These are phyloP conservation scores for Yamadazyma sp. DNA, from an alignment of 1,139 yeast species.

Conservation along the genomic window DNA sequence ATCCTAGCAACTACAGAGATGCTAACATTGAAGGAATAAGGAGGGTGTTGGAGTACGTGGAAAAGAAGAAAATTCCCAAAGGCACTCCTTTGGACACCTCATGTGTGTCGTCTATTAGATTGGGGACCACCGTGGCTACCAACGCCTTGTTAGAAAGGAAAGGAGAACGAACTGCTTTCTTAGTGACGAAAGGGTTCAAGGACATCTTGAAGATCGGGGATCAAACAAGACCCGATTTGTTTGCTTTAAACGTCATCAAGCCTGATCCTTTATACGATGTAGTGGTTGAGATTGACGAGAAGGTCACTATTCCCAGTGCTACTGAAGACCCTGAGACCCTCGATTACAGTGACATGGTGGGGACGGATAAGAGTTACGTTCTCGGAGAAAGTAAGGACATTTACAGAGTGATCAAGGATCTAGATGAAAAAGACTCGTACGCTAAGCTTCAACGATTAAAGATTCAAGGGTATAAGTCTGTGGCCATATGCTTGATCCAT, in stretches of 20 bases:
- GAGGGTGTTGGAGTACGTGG: conserved; percentile 18
- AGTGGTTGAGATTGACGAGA: conserved; percentile 68
- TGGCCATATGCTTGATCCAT: conserved; percentile 69
- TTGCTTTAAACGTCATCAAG: conserved; percentile 58
- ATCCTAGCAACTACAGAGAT: conserved; percentile 21
- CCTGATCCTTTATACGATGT: conserved; percentile 58
- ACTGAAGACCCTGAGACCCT: conserved; percentile 55
- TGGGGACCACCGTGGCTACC: conserved; percentile 85
- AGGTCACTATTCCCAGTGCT: conserved; percentile 68
- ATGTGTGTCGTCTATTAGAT: conserved; percentile 50
- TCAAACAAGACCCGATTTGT: conserved; percentile 70
- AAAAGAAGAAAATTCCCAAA: conserved; percentile 14
- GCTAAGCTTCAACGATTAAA: conserved; percentile 40
- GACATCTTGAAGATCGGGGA: conserved; percentile 67
- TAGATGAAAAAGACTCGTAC: conserved; percentile 41
- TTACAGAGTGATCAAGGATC: conserved; percentile 50
- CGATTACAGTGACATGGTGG: conserved; percentile 12
- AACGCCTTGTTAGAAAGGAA: conserved; percentile 69
- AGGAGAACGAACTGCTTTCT: conserved; percentile 61
- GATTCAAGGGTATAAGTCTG: conserved; percentile 56
- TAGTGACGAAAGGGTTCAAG: conserved; percentile 63
- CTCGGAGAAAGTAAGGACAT: conserved; percentile 65
- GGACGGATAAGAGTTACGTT: conserved; percentile 17
- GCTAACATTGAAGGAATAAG: conserved; percentile 24
- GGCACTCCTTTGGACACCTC: conserved; percentile 24